Evolutionary conservation across 2,329 filamentous ascomycete genomes (phyloP), one percentile per base, ranked within the genome.

Genomic region (Eutypella sp.): DNA sequence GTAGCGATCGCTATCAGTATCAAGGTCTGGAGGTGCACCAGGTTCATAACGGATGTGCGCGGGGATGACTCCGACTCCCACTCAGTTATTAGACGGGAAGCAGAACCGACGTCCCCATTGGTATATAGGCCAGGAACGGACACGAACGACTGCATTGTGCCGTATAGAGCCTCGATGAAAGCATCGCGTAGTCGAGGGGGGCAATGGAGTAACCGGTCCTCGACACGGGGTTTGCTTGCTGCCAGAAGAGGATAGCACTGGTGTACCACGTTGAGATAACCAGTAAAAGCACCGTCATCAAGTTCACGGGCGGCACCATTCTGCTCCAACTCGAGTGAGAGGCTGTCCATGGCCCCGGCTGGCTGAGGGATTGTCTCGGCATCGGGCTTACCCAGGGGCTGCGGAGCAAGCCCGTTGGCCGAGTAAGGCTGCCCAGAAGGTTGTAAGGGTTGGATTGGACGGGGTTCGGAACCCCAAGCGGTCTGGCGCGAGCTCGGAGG

Each of bases 201-300:
- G 52, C 80, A 82, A 39, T 76, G 73, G 3, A 69, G 68, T 18
- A 89, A 63, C 18, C 81, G 70, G 8, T 71, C 70, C 46, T 79
- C 75, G 9, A 86, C 63, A n/a, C 73, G 72, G 13, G 67, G 64
- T 55, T 78, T 82, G 44, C 67, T 79, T 43, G 72, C 71, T 2
- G 84, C 76, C 11, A 89, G 69, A 38, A 89, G 70, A 0, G 85
- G 85, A 47, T 87, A 82, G 3, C 78, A 78, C 13, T 81, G 79
- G 54, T 89, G 84, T 18, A 89, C 78, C 13, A 77, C 68, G 4
- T 72, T 71, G 44, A 86, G 75, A 54, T 88, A 89, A 51, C 70
- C 70, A 40, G 71, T 66, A 41, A 76, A 73, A 4, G 67, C 66
- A 22, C 61, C 63, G 23, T 76, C 74, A 16, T 76, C 70, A 13